Base-by-base conservation (phyloP, 2,329 filamentous ascomycete genomes). In the Fusarium sp. region DNA sequence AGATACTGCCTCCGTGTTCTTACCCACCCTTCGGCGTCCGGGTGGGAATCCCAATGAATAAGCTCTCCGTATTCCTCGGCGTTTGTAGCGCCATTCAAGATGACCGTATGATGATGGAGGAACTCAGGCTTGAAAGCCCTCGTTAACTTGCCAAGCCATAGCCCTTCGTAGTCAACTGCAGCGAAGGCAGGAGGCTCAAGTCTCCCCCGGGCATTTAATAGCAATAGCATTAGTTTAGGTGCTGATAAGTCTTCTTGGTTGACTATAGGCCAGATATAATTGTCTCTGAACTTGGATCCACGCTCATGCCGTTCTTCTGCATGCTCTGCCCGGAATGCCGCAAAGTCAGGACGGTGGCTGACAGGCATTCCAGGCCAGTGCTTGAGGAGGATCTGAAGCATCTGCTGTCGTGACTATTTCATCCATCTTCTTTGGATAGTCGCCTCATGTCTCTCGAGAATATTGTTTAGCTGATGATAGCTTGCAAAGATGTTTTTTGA, bases 161-260 rank as follows among this genome's bases (percentile, higher is more conserved):
- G 82, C 0, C 73, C 72, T 0, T 79, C 80, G 17, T 77, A 68
- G 70, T 91, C 89, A 1, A 83, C 82, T 0, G 76, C 80, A 0
- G 86, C 85, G 71, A 91, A 91, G 1, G 77, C 69, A 13, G 81
- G 76, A 0, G 89, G 89, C 0, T 75, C 66, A 62, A 88, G 75
- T 0, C 86, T 83, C 10, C 83, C 88, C 12, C 89, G 83, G 0
- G 87, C 79, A 62, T 89, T 88, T 17, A 92, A 76, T 26, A 91
- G 80, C 12, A 91, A 77, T 0, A 84, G 81, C 14, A 91, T 74
- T 0, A 79, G 66, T 54, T 84, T 86, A 0, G 83, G 77, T 28
- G 84, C 81, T 0, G 75, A 58, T 2, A 91, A 80, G 72, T 91
- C 89, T 62, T 91, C 87, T 45, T 87, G 81, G 71, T 91, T 91